Evolutionary conservation across 805 yeast genomes (phyloP).

Genomic region (Candida quercuum): DNA sequence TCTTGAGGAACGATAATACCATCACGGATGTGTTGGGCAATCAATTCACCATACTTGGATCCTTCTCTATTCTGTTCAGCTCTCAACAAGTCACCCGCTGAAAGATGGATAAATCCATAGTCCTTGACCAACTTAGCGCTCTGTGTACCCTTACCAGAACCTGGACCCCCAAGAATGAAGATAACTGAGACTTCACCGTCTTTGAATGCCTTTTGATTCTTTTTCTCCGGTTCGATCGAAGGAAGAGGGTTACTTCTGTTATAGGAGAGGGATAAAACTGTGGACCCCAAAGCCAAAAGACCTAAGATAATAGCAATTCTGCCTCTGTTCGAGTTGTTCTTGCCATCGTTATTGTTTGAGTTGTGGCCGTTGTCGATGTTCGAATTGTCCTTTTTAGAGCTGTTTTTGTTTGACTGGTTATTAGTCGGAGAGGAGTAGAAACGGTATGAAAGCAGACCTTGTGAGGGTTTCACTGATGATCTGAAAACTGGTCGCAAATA

Average conservation of each 20-base stretch:
- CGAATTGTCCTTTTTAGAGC: no score
- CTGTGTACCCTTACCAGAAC: constrained; percentile 97
- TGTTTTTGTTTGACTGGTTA: background rate
- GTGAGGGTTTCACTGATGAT: background rate
- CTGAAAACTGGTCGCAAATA: background rate
- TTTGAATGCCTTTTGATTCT: constrained; percentile 40
- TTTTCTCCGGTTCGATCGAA: constrained; percentile 32
- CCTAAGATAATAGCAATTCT: constrained; percentile 35
- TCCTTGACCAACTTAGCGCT: constrained; percentile 80
- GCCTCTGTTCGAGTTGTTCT: constrained; percentile 20
- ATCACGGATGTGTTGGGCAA: constrained; percentile 76
- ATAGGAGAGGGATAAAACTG: constrained; percentile 36
- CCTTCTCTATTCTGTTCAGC: constrained; percentile 85
- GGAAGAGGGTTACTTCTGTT: constrained; percentile 39
- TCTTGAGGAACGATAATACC: constrained; percentile 93
- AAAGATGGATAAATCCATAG: constrained; percentile 77
- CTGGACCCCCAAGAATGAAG: constrained; percentile 96
- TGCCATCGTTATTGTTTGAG: constrained; percentile 1
- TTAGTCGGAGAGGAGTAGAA: constrained; percentile 3
- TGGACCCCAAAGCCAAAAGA: constrained; percentile 42
- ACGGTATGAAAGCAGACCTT: background rate
- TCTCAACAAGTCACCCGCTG: constrained; percentile 95
- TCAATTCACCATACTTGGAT: constrained; percentile 79
- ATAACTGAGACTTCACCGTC: constrained; percentile 70
- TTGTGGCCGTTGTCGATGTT: constrained; percentile 1